Conservation (phyloP, 176 grass and related monocot species). For the Bonia amplexicaulis region DNA sequence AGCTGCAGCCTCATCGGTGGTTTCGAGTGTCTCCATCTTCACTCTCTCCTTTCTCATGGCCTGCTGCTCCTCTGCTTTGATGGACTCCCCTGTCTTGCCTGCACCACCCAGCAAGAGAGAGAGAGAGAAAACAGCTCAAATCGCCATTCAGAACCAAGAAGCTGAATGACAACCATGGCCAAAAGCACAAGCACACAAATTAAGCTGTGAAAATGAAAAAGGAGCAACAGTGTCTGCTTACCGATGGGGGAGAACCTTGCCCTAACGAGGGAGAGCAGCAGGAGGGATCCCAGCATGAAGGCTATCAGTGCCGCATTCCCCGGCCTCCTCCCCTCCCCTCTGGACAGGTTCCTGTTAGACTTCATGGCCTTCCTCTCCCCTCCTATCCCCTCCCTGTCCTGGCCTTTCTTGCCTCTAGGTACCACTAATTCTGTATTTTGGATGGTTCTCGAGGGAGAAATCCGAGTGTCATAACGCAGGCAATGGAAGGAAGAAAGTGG, state of each 20-base stretch:
- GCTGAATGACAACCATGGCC: neutral
- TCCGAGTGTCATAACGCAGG: neutral
- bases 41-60: neutral
- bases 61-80: slow-evolving; percentile 41
- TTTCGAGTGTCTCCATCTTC: neutral
- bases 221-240: neutral
- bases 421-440: neutral
- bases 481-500: neutral
- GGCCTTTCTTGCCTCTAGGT: neutral
- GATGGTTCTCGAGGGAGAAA: neutral
- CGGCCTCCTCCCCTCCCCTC: slow-evolving; percentile 42
- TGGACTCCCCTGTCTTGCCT: slow-evolving; percentile 45
- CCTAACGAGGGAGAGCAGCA: slow-evolving; percentile 55
- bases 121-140: neutral
- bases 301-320: slow-evolving; percentile 60
- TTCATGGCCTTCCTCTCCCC: slow-evolving; percentile 34
- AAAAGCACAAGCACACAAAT: neutral
- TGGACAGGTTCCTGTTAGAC: slow-evolving; percentile 39
- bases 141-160: neutral
- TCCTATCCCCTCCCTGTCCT: too few relatives aligned
- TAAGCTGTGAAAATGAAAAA: neutral
- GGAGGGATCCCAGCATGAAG: slow-evolving; percentile 61
- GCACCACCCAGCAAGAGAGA: neutral
- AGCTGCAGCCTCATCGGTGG: neutral
- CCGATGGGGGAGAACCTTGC: slow-evolving; percentile 52